phyloP scores from a whole-genome alignment of 192 early-diverging fungal species.

The Coemansia furcata region DNA sequence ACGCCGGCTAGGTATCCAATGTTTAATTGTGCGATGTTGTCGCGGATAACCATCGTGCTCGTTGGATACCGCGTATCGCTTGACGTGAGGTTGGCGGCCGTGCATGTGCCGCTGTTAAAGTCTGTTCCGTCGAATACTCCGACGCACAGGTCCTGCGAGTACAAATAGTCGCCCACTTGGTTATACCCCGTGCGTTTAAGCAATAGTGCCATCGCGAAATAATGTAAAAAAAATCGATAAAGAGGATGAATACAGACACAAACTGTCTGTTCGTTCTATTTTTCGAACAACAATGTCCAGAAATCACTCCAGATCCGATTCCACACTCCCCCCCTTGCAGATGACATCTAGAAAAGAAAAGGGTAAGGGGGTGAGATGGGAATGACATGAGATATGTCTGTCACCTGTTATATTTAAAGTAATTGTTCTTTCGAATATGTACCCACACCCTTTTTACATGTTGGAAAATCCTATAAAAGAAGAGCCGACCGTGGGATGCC shows the following conservation, averaged over 20 bases:
- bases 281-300: background rate
- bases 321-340: background rate
- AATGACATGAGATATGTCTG: background rate
- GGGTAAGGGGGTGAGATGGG: background rate
- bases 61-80: slow-evolving; percentile 8
- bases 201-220: background rate
- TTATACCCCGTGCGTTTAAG: slow-evolving; percentile 16
- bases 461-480: too few relatives aligned
- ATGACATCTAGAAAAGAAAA: background rate
- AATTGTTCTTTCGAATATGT: background rate
- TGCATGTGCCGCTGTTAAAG: slow-evolving; percentile 45
- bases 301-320: background rate
- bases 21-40: slow-evolving; percentile 28
- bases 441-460: background rate
- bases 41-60: slow-evolving; percentile 27
- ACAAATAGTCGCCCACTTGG: slow-evolving; percentile 40
- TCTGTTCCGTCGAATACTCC: slow-evolving; percentile 45
- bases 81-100: slow-evolving; percentile 9
- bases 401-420: background rate
- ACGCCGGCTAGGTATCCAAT: slow-evolving; percentile 19
- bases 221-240: background rate
- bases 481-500: background rate
- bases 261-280: background rate
- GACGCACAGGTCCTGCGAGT: slow-evolving; percentile 45
- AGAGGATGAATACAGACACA: slow-evolving; percentile 1